Base-by-base conservation (phyloP, 441 rosid species). In the Pelargonium cotyledonis region DNA sequence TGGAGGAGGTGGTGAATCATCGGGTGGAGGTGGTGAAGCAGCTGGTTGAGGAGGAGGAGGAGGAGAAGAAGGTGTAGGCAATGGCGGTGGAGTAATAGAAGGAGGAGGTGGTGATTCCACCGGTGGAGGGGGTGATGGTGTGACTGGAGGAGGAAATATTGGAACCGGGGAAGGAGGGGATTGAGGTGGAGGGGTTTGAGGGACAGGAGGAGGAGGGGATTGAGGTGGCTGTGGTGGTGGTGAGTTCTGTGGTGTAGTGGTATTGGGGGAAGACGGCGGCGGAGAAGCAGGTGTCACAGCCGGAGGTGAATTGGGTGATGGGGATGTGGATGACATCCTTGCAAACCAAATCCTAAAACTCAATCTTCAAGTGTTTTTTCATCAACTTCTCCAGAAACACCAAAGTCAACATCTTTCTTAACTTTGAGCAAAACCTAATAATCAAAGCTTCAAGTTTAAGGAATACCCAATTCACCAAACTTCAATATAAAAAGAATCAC, bases 121-220 rank as follows among this genome's bases (percentile, higher is more conserved):
- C n/a, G n/a, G n/a, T n/a, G n/a, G n/a, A n/a, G n/a, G n/a, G 2
- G 76, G 68, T 8, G 71, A 38, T 15, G 78, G 35, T 26, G 57
- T 6, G 4, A 6, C 58, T 3, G 84, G 81, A 11, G 85, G 84
- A 1, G 90, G 81, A 35, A 69, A 38, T 18, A 49, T n/a, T 38
- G 23, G 61, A 63, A 41, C 66, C 16, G 58, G 63, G 9, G 57
- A 18, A 8, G 57, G 57, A 6, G 68, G 62, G 12, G 87, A 64
- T 68, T 75, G 86, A 70, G 88, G 78, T 57, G 90, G 85, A 14
- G 84, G 23, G 23, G 85, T 63, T 64, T 85, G 77, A 55, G 77
- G 77, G 38, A 82, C n/a, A 1, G 73, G 80, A 18, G 81, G 66
- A 46, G 85, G 75, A 64, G 69, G 86, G 65, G 83, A 67, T 15